Base-by-base conservation (phyloP, 179 eudicot species). In the Pouteria campechiana region DNA sequence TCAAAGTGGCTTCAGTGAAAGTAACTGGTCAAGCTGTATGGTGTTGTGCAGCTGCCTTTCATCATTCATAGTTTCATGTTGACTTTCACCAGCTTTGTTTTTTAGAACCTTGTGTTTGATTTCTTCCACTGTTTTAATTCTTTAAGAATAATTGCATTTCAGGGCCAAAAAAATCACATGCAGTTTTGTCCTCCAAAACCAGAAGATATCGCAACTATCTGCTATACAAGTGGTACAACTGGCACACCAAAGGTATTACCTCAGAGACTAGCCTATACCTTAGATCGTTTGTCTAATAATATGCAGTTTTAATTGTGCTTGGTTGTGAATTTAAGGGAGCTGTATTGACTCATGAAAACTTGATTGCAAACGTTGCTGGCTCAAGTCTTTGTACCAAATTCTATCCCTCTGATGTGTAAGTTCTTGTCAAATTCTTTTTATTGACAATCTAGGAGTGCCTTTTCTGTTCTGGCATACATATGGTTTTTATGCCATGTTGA, bases 151-250 rank as follows among this genome's bases (percentile, higher is more conserved):
- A 32, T 39, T 15, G 44, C n/a, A 15, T 57, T 54, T 34, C 57
- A 89, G 97, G 97, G 97, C 29, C 72, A 41, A 8, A 70, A 63
- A 22, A 61, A 58, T 48, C 57, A 71, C 54, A 82, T 60, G 51
- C 80, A 93, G 10, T 70, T 81, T 58, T 63, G 73, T 62, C 76
- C 87, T 39, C 95, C 97, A 29, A 61, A 60, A 48, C 78, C 93
- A 27, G 83, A 85, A 24, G 97, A 89, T 39, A 46, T 79, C 47
- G 95, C 97, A 35, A 89, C 97, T 33, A 68, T 89, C 63, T 81
- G 90, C 65, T 89, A 89, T 64, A 90, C 98, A 17, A 90, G 98
- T 68, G 98, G 98, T 57, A 90, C 98, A 32, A 90, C 98, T 32
- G 98, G 98, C 46, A 81, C 90, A 41, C 98, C 98, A 15, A 90